These are phyloP conservation scores for Sphagnum fallax DNA, from an alignment of 228 moss, liverwort and hornwort species.

Conservation along the genomic window DNA sequence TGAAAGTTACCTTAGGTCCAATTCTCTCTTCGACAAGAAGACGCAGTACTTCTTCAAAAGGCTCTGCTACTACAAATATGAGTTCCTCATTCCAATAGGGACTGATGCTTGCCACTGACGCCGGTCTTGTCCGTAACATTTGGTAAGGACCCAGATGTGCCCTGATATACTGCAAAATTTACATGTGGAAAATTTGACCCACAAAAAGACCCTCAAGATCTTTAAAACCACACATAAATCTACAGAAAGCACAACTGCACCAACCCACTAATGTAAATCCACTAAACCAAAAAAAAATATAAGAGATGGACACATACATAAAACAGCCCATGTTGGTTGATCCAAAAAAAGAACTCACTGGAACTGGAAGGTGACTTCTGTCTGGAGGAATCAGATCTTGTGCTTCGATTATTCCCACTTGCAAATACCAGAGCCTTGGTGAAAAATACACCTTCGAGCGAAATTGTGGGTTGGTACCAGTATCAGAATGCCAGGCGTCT, in stretches of 20 bases:
- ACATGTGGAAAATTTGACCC: not conserved
- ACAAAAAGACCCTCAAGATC: not conserved
- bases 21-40: conserved; percentile 57
- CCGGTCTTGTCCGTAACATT: conserved; percentile 33
- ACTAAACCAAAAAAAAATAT: too few species aligned
- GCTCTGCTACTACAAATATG: conserved; percentile 82
- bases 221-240: not conserved
- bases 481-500: conserved; percentile 90
- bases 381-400: conserved; percentile 61
- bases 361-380: conserved; percentile 49
- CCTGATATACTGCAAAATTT: conserved; percentile 30
- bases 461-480: conserved; percentile 57
- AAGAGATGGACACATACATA: too few species aligned
- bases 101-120: conserved; percentile 36
- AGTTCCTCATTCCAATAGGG: conserved; percentile 79
- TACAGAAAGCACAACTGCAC: not conserved
- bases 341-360: conserved; percentile 18
- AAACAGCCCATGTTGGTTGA: too few species aligned
- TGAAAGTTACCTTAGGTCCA: conserved; percentile 21
- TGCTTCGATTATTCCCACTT: conserved; percentile 76
- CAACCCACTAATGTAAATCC: not conserved
- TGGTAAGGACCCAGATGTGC: conserved; percentile 66
- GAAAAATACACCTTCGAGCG: conserved; percentile 72
- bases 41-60: conserved; percentile 70
- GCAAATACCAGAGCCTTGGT: conserved; percentile 70